Base-by-base conservation (phyloP, 2,329 filamentous ascomycete genomes). In the Aureobasidium leucospermi region DNA sequence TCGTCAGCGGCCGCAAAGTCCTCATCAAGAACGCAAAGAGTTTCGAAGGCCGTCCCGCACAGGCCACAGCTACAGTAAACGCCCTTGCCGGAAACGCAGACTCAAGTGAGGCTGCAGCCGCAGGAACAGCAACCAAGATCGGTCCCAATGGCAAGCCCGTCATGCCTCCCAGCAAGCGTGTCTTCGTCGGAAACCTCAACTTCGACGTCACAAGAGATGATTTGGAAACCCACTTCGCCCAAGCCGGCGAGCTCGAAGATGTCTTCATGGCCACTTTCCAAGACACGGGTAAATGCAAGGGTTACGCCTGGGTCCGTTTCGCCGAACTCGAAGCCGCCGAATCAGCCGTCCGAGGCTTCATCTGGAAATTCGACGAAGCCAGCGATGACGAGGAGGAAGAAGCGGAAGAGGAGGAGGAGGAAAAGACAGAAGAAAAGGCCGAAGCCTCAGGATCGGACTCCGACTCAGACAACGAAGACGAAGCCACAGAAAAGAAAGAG, bases 211-310 rank as follows among this genome's bases (percentile, higher is more conserved):
- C 86, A 6, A 88, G 93, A 67, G 90, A 96, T 58, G 85, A 90
- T 66, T 74, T 99, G 52, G 79, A 85, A 65, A 81, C 86, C 64
- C 90, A 96, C 70, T 97, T 96, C 72, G 81, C 81, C 51, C 89
- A 87, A 71, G 97, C 93, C 70, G 94, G 94, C 53, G 80, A 86
- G 63, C 84, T 97, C 63, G 84, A 86, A 57, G 89, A 89, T 76
- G 82, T 90, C 64, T 93, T 96, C 75, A 79, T 97, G 65, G 94
- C 94, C 2, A 96, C 92, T 0, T 99, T 99, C 70, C 90, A 97
- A 73, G 95, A 99, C 73, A 87, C 87, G 19, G 94, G 94, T 45
- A 99, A 97, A 77, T 99, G 94, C 79, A 97, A 97, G 77, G 95
- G 94, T 16, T 99, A 88, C 75, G 94, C 87, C 6, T 99, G 94